Evolutionary conservation across 768 basidiomycete genomes (phyloP).

Genomic region (Boletus eberwhitei): DNA sequence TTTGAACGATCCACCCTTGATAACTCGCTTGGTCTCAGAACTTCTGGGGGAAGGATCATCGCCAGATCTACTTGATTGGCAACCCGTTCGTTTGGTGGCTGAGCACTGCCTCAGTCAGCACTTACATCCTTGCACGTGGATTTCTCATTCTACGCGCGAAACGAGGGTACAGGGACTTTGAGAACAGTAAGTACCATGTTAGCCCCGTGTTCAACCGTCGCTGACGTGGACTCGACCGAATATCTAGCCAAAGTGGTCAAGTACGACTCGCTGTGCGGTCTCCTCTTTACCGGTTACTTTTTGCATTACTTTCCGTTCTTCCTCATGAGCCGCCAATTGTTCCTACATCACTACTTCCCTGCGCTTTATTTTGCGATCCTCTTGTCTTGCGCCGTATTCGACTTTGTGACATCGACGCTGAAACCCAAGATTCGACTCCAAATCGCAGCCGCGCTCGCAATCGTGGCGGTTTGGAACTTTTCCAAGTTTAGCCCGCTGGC

Average conservation of each 20-base stretch:
- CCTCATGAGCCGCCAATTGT: slow-evolving; percentile 95
- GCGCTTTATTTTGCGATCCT: slow-evolving; percentile 94
- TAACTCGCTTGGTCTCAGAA: slow-evolving; percentile 50
- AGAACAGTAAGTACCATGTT: slow-evolving; percentile 62
- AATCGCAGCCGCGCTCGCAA: slow-evolving; percentile 68
- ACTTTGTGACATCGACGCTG: slow-evolving; percentile 76
- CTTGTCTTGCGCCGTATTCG: slow-evolving; percentile 72
- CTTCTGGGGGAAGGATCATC: slow-evolving; percentile 97
- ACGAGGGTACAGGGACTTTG: slow-evolving; percentile 88
- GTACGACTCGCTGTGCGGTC: slow-evolving; percentile 87
- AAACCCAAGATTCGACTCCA: slow-evolving; percentile 76
- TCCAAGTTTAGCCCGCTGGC: slow-evolving; percentile 73
- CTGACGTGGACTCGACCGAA: neutral
- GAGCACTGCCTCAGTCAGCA: slow-evolving; percentile 65
- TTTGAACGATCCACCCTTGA: neutral
- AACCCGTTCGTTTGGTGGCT: slow-evolving; percentile 95
- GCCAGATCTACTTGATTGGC: slow-evolving; percentile 92
- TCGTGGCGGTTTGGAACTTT: slow-evolving; percentile 79
- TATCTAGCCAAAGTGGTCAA: slow-evolving; percentile 78
- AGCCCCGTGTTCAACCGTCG: neutral
- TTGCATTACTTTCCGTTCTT: slow-evolving; percentile 97
- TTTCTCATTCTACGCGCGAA: slow-evolving; percentile 86
- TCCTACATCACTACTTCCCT: slow-evolving; percentile 97
- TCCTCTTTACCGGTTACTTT: slow-evolving; percentile 89
- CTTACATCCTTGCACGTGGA: slow-evolving; percentile 68